Base-by-base conservation (phyloP, 495 filamentous ascomycete genomes). In the Penicillium odoratum region DNA sequence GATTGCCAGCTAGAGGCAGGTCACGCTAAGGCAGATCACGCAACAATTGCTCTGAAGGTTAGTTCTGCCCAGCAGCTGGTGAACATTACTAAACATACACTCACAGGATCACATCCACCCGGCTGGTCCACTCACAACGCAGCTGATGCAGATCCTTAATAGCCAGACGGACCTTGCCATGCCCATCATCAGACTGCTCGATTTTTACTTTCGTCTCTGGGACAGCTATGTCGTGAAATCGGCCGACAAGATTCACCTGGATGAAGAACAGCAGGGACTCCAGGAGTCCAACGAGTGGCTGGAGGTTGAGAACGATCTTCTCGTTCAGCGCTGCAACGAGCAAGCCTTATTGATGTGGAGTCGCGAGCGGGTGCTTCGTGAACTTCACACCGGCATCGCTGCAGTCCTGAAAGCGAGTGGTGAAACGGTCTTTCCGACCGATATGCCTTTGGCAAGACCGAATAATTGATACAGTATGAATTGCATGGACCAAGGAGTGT, bases 261-360 rank as follows among this genome's bases (percentile, higher is more conserved):
- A 48, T 48, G 7, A 48, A 48, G 46, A 48, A 48, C 21, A 48
- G 46, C 46, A 48, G 25, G 13, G 31, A 48, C 18, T 48, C 13
- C 26, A 13, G 31, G 46, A 48, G 18, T 26, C 46, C 13, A 48
- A 31, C 25, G 25, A 48, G 46, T 48, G 25, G 36, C n/a, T 51
- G 4, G 34, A 51, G 36, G 16, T n/a, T 15, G 33, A 40, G 34
- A 51, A 51, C 25, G 49, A 40, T 38, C 18, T 38, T 26, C 49
- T 51, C 31, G 31, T 38, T 9, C 33, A 51, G 49, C 49, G 49
- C 34, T 51, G 33, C 15, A 51, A 51, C 42, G 33, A 38, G 31
- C 33, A 51, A 40, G 18, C 31, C 16, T 26, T 51, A 28, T 15
- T 40, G 21, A 16, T 51, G 6, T 51, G 33, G 49, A 34, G 34